Evolutionary conservation across 2,329 filamentous ascomycete species (phyloP).

Genomic region (Colletotrichum melonis): DNA sequence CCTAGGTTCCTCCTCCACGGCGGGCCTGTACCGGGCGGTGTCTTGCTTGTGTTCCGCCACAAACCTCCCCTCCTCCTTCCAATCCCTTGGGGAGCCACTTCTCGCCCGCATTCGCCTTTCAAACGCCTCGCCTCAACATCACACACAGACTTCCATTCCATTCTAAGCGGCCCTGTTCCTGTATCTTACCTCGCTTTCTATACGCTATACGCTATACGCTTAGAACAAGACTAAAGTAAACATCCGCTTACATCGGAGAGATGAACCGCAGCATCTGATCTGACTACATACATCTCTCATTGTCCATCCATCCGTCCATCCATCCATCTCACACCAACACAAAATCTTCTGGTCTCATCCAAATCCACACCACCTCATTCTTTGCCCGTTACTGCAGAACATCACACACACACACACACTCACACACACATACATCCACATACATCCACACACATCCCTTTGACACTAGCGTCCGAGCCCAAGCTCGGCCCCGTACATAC

Average conservation of each 20-base stretch:
- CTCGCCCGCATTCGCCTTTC: neutral
- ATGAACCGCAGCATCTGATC: conserved; percentile 20
- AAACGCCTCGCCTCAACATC: neutral
- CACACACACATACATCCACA: too few species aligned
- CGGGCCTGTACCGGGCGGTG: conserved; percentile 2
- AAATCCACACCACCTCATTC: neutral
- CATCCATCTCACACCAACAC: neutral
- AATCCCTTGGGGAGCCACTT: neutral
- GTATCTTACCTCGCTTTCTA: neutral
- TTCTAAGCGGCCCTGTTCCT: neutral
- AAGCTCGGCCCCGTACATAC: conserved; percentile 28
- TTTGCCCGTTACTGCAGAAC: neutral
- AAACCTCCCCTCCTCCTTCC: conserved; percentile 7
- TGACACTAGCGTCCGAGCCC: conserved; percentile 27
- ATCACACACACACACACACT: neutral
- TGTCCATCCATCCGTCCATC: neutral
- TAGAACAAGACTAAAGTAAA: neutral
- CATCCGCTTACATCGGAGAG: conserved; percentile 10
- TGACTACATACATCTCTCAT: conserved; percentile 3
- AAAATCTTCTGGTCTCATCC: neutral
- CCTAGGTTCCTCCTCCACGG: neutral
- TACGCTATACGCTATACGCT: neutral
- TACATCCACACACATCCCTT: conserved; percentile 12
- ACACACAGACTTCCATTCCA: neutral
- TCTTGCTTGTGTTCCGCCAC: conserved; percentile 28